Percentiles rank a stretch among this genome's conserved stretches.
These are phyloP conservation scores for Penicillium sp. DNA, from an alignment of 2,329 filamentous ascomycete species.

Conservation along the genomic window DNA sequence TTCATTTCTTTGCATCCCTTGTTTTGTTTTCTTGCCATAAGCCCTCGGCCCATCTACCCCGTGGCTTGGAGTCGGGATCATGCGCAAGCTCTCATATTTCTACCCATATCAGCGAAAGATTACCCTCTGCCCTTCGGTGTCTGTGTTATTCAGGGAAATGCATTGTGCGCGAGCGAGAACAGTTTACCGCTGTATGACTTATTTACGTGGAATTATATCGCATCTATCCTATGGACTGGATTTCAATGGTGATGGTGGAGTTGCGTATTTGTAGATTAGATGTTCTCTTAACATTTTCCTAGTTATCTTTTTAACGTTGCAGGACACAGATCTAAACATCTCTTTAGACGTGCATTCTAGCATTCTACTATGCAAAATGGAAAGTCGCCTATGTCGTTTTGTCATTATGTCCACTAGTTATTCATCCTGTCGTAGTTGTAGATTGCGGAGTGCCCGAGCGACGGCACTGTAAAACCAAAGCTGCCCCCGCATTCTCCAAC, in stretches of 20 bases:
- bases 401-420: no score
- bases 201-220: conserved; percentile 16
- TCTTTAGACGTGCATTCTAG: no score
- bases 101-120: conserved; percentile 26
- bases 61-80: conserved; percentile 7
- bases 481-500: conserved; percentile 23
- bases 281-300: background rate
- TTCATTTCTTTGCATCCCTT: conserved; percentile 8
- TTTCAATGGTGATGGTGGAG: background rate
- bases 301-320: no score
- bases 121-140: conserved; percentile 15
- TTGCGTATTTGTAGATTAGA: background rate
- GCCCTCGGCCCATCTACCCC: background rate
- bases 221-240: conserved; percentile 6
- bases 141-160: conserved; percentile 27
- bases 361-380: no score
- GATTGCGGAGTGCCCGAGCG: background rate
- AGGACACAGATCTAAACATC: no score
- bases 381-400: no score
- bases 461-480: conserved; percentile 9
- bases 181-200: conserved; percentile 7
- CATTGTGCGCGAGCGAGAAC: conserved; percentile 28
- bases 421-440: background rate
- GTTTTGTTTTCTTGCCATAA: conserved; percentile 5
- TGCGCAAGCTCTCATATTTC: conserved; percentile 22